Base-by-base conservation (phyloP, 192 early-diverging fungal genomes). In the Entomortierella lignicola region DNA sequence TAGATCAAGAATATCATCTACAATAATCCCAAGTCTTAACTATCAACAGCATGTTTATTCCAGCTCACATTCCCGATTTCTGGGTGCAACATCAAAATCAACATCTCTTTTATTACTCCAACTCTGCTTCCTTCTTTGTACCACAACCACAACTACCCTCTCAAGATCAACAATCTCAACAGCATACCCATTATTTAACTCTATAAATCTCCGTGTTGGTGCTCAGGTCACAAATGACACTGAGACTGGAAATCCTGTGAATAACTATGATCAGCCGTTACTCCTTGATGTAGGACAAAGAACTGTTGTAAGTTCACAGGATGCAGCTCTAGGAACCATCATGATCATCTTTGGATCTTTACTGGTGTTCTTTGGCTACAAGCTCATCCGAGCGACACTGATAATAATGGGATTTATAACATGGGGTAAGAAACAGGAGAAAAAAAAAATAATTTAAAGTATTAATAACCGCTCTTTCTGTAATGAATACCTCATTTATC, bases 321-420 rank as follows among this genome's bases (percentile, higher is more conserved):
- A 79, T 43, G 52, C 37, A 15, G 51, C 43, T 15, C 41, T 79
- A n/a, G 75, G 75, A 17, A 60, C 27, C 4, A 6, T 65, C 3
- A n/a, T 79, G 23, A 69, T 70, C 51, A 0, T 70, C 30, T 20
- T 66, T 6, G 75, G 75, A 0, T 23, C 68, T 12, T 26, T 70
- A 0, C 75, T 63, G 39, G 61, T 70, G 11, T 79, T 79, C 23
- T 79, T 60, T 61, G 75, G 75, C 10, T 79, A 66, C 63, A 69
- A 58, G 63, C 30, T 79, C 20, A 69, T 79, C 20, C 53, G 75
- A n/a, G 8, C 61, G 67, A 79, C 75, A 0, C 29, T 79, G 50
- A 2, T 79, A 17, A 8, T 69, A 5, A 79, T 55, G 5, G 75
- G 75, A 34, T 79, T 79, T 11, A 4, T 79, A 6, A 64, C 75